phyloP scores from a whole-genome alignment of 495 filamentous ascomycete species.

The Choiromyces venosus region DNA sequence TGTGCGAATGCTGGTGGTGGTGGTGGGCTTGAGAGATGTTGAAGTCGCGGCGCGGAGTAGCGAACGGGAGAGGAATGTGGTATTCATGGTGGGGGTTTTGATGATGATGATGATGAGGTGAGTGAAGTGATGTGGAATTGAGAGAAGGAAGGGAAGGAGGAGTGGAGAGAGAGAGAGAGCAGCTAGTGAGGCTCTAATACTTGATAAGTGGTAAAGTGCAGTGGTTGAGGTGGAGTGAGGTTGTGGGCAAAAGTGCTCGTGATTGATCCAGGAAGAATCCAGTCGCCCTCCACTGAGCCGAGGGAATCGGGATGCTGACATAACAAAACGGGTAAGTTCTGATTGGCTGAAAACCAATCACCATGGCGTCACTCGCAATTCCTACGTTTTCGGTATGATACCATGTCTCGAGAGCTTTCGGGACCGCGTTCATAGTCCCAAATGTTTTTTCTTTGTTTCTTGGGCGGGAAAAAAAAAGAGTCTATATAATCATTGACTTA shows the following conservation, averaged over 20 bases:
- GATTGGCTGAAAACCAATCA: neutral
- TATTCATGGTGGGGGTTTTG: constrained; percentile 26
- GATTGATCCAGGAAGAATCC: neutral
- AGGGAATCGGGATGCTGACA: neutral
- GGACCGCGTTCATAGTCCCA: neutral
- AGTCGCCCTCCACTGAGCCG: neutral
- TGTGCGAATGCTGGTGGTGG: constrained; percentile 12
- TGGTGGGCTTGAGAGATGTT: constrained; percentile 6
- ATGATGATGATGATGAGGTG: neutral
- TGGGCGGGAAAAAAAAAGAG: neutral
- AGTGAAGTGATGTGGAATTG: neutral
- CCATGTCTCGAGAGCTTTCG: neutral
- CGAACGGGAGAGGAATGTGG: constrained; percentile 32
- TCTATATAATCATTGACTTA: neutral
- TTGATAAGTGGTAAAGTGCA: neutral
- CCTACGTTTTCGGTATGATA: neutral
- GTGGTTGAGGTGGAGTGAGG: neutral
- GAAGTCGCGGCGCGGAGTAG: constrained; percentile 21
- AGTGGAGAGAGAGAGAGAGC: neutral
- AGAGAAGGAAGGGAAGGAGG: neutral
- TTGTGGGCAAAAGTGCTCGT: neutral
- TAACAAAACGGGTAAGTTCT: neutral
- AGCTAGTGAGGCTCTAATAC: neutral
- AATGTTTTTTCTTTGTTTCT: neutral
- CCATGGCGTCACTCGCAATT: neutral